Evolutionary conservation across 2,329 filamentous ascomycete species (phyloP), one percentile per base, ranked within the genome.

Genomic region (Monilinia vaccinii-corymbosi): DNA sequence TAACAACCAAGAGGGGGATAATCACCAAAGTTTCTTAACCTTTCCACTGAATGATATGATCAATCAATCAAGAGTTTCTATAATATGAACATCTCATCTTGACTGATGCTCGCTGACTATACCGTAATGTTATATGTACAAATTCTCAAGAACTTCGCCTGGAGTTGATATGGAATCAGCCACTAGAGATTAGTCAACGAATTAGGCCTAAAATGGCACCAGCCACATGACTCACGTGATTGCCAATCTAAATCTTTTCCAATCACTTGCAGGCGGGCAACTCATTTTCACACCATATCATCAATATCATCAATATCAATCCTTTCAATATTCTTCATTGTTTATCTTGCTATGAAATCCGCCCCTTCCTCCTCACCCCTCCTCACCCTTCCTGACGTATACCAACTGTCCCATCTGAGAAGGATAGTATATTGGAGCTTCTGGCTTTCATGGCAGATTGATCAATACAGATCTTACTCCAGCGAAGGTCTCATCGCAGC

Each of bases 401-500:
- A 25, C 11, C 25, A 10, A 13, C 13, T 2, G 21, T 23, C 16
- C 23, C 16, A 8, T 16, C 2, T 18, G 25, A 40, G 11, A 5
- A 32, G 10, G 31, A 32, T 13, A 1, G n/a, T n/a, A n/a, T n/a
- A 10, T 21, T 31, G 18, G 2, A 50, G 14, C 4, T 31, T 31
- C 23, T 49, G n/a, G n/a, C 38, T 49, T 21, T 61, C 28, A 62
- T 38, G 32, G 46, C 64, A 68, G 67, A 18, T 67, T 66, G 4
- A 56, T 31, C 42, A 68, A 60, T 32, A 68, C 50, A 53, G 62
- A 64, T 42, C 60, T 62, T 11, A 68, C 62, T 21, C 73, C 78
- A 18, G 74, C 77, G 73, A 73, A 79, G 60, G 75, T 75, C 71
- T 81, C 79, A 67, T 75, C 71, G 8, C 70, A 74, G 56, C 71